A percentile compares a stretch with the other conserved stretches of the same genome.
These are phyloP conservation scores for Sugiyamaella neomexicana DNA, from an alignment of 1,139 yeast species.

Conservation along the genomic window DNA sequence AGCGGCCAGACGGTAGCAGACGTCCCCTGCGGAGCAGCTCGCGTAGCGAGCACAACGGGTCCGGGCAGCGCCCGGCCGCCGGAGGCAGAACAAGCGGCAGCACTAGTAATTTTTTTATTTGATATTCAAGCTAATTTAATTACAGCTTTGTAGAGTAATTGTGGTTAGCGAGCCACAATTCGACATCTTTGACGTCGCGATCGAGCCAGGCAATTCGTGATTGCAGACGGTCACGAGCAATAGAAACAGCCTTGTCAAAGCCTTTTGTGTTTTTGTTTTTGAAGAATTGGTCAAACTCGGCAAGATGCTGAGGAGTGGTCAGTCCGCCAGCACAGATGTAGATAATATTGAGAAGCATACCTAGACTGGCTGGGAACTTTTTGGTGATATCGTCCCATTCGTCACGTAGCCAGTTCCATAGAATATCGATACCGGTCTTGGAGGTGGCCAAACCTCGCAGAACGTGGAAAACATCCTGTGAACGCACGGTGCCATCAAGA, in stretches of 20 bases:
- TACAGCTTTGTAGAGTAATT: conserved; percentile 5
- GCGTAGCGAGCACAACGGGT: no score
- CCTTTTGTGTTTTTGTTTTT: conserved; percentile 64
- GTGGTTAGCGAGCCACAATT: conserved; percentile 43
- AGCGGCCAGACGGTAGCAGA: no score
- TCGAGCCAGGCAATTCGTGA: conserved; percentile 65
- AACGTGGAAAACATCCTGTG: conserved; percentile 72
- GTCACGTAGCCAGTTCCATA: conserved; percentile 75
- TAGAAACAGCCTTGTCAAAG: conserved; percentile 70
- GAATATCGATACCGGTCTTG: conserved; percentile 59
- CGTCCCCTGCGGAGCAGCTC: no score
- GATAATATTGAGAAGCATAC: conserved; percentile 76
- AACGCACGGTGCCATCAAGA: conserved; percentile 67
- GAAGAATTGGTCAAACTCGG: conserved; percentile 61
- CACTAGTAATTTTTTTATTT: neutral
- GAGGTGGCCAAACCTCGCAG: conserved; percentile 71
- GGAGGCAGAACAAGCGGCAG: neutral
- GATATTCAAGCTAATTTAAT: neutral
- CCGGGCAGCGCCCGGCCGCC: no score
- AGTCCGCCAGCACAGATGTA: conserved; percentile 62
- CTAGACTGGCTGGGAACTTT: conserved; percentile 76
- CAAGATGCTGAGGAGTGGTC: conserved; percentile 59
- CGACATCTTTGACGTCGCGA: conserved; percentile 59
- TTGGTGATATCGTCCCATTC: conserved; percentile 70
- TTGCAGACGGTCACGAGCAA: conserved; percentile 64